Base-by-base conservation (phyloP, 1,284 basidiomycete species). In the Sporisorium sorghi region DNA sequence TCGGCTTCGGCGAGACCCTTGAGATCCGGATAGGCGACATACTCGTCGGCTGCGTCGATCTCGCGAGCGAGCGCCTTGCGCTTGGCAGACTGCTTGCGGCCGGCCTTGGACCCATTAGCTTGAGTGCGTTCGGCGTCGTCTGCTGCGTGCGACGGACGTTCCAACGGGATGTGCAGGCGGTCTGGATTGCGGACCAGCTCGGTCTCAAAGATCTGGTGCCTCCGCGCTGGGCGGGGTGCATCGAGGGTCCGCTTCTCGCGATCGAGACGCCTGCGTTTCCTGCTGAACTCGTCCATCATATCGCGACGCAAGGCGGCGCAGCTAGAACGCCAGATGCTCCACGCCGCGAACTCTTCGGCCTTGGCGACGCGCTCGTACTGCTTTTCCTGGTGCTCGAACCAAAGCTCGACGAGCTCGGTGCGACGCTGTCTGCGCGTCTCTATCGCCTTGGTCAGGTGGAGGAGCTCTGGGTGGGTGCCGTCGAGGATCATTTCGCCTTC, bases 231-330 rank as follows among this genome's bases (percentile, higher is more conserved):
- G 35, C 88, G 88, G 17, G 91, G 91, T n/a, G 90, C 87, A 76
- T 94, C 93, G 3, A 90, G 74, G 0, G 88, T 87, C 58, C 92
- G 88, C 72, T 92, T 88, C 62, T 94, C 93, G 60, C 93, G 87
- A 81, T 95, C 93, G 28, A 95, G 84, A 55, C 88, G 88, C 40
- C 93, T 87, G 53, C 91, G 87, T 83, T 94, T 93, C 65, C 92
- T 87, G 75, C 91, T 93, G 15, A 90, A 89, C 73, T 94, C 92
- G 0, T 92, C 89, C 55, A 93, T 90, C 90, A 93, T 91, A 17
- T 90, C 89, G 0, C 88, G 90, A 73, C 93, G 91, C n/a, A 94
- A 85, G 48, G 51, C 48, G 4, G 70, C 66, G 26, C 65, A 76
- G 53, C 63, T 70, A 3, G 73, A 74, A 5, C 89, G 90, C 52